Evolutionary conservation across 2,329 filamentous ascomycete species (phyloP), one percentile per base, ranked within the genome.

Genomic region (Penicillium sp.): DNA sequence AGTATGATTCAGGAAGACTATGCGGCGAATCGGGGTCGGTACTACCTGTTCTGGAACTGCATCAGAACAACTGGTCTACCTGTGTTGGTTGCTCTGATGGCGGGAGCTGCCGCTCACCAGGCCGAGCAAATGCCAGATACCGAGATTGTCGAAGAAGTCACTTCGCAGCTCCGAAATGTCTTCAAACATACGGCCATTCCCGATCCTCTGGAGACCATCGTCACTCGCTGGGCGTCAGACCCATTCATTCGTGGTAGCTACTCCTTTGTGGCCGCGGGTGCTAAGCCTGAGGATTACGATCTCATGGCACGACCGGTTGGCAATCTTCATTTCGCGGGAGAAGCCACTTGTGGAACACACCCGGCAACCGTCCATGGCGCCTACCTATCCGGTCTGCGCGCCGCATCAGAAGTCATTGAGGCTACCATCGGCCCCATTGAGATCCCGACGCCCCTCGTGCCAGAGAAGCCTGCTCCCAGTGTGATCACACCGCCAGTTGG

Each of bases 21-120:
- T 71, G 82, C 87, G 5, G 81, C 84, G 3, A 88, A 87, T 63
- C 87, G 94, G 56, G 94, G 94, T n/a, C 89, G 93, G 26, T 97
- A 97, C 78, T 99, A 98, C 71, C 87, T 99, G 69, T 98, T 97
- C 86, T 98, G 97, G 86, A 98, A 99, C 70, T 92, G 93, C 57
- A 89, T 93, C 62, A 91, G 92, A 68, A 96, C 92, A 3, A 93
- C 91, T 49, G 96, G 96, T 0, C 82, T 96, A 38, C 95, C 91
- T 1, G 92, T 93, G 55, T 83, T 97, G 26, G 87, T 98, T 62
- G 95, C 92, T 8, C 84, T 99, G 30, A 97, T 99, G 94, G 94
- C 94, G 53, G 95, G 95, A 25, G 92, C 97, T 68, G 92, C 96
- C 22, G 95, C 93, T 16, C 91, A 93, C 68, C 90, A 96, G 65